phyloP scores from a whole-genome alignment of 106 monocot genomes.

The Acanthochlamys bracteata region DNA sequence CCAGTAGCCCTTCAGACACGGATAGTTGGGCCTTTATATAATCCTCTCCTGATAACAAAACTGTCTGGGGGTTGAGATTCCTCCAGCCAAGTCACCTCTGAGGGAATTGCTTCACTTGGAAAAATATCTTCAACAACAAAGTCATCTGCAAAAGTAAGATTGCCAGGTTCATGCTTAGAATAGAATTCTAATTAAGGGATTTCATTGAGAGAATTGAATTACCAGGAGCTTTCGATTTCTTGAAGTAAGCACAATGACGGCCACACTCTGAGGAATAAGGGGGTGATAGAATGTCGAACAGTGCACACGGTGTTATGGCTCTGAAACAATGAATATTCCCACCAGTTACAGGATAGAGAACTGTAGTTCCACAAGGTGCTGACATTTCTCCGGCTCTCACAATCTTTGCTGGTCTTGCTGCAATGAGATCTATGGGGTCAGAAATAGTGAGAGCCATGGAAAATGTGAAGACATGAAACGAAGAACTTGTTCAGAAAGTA shows the following conservation, averaged over 20 bases:
- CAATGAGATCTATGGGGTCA: neutral
- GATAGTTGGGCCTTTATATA: conserved; percentile 58
- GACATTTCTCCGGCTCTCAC: conserved; percentile 70
- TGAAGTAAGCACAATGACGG: conserved; percentile 76
- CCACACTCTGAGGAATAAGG: conserved; percentile 83
- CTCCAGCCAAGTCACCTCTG: conserved; percentile 62
- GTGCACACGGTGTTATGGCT: conserved; percentile 74
- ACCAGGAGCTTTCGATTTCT: conserved; percentile 37
- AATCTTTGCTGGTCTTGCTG: conserved; percentile 68
- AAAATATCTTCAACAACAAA: conserved; percentile 20
- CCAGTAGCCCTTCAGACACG: conserved; percentile 8
- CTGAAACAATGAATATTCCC: conserved; percentile 82
- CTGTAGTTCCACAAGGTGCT: conserved; percentile 66
- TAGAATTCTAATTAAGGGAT: neutral
- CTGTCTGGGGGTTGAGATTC: conserved; percentile 65
- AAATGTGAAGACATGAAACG: too few relatives aligned
- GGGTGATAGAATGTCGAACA: conserved; percentile 76
- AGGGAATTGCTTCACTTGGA: conserved; percentile 17
- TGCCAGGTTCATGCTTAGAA: neutral
- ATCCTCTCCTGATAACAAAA: conserved; percentile 63
- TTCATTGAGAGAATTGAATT: conserved; percentile 1
- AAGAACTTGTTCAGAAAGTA: too few relatives aligned
- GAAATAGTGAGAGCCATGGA: too few relatives aligned
- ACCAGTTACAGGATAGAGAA: conserved; percentile 59
- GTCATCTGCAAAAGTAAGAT: conserved; percentile 4